A percentile compares a stretch with the other conserved stretches of the same genome.
phyloP scores from a whole-genome alignment of 352 stramenopile species.

The Pythium plurisporium region DNA sequence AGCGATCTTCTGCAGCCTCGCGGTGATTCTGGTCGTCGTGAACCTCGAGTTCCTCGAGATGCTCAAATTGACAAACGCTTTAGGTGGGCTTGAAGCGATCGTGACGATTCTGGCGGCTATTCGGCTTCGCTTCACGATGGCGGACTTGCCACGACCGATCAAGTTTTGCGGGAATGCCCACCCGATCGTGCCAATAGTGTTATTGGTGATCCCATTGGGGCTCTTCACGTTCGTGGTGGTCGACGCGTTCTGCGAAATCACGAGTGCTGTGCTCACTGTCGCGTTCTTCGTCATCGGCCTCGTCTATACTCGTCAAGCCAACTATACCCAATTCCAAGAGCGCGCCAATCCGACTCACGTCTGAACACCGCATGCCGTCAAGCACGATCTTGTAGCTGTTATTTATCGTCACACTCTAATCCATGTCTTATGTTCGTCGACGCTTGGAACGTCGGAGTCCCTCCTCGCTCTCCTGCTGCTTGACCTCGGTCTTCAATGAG shows the following conservation, averaged over 20 bases:
- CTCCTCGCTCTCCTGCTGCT: not conserved
- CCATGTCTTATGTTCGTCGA: conserved; percentile 4
- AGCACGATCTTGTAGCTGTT: no score
- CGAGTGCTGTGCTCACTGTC: conserved; percentile 31
- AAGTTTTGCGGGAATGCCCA: conserved; percentile 40
- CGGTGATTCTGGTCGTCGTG: conserved; percentile 52
- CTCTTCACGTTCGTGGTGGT: conserved; percentile 31
- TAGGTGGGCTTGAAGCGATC: conserved; percentile 40
- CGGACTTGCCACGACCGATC: conserved; percentile 30
- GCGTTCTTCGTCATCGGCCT: conserved; percentile 51
- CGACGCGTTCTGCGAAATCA: conserved; percentile 38
- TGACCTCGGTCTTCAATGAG: conserved; percentile 10
- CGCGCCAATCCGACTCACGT: no score
- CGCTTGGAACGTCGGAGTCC: conserved; percentile 45
- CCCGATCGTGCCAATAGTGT: conserved; percentile 25
- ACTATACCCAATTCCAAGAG: conserved; percentile 48
- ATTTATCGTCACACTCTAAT: no score
- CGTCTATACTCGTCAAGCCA: conserved; percentile 43
- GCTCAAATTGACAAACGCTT: conserved; percentile 48
- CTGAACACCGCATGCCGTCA: no score
- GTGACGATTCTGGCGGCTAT: conserved; percentile 37
- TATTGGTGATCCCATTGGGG: conserved; percentile 32
- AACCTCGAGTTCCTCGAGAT: conserved; percentile 49
- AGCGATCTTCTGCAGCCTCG: conserved; percentile 51
- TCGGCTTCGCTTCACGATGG: conserved; percentile 33